Conservation (phyloP, 2,329 filamentous ascomycete species). For the Drechslerella coelobrocha region DNA sequence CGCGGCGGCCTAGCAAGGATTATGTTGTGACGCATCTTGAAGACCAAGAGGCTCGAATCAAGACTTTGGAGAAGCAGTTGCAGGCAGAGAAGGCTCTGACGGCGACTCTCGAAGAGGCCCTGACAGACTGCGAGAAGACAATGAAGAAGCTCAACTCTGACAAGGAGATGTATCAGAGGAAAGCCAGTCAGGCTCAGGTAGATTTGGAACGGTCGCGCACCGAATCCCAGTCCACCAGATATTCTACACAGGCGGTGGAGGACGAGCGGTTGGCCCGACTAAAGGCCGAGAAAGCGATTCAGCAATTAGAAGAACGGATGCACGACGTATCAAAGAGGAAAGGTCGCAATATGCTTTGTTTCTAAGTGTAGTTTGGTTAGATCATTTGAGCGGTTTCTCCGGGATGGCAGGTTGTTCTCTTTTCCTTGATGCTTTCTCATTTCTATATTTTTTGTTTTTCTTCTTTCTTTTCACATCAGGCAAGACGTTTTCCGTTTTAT, state of each 20-base stretch:
- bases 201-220: conserved; percentile 55
- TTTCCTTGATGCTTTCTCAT: neutral
- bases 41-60: conserved; percentile 92
- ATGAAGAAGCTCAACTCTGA: conserved; percentile 69
- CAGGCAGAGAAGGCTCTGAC: conserved; percentile 96
- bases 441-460: neutral
- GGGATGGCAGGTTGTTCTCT: neutral
- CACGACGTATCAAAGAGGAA: conserved; percentile 85
- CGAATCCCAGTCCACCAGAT: conserved; percentile 62
- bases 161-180: conserved; percentile 88
- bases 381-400: conserved; percentile 1
- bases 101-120: conserved; percentile 89
- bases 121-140: conserved; percentile 83
- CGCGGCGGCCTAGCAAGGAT: conserved; percentile 82
- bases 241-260: conserved; percentile 85
- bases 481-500: too few species aligned
- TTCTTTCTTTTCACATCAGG: neutral
- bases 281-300: conserved; percentile 85
- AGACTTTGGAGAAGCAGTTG: conserved; percentile 94
- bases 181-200: conserved; percentile 63
- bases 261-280: conserved; percentile 93
- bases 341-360: conserved; percentile 96
- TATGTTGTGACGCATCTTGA: conserved; percentile 81
- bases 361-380: conserved; percentile 64
- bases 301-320: conserved; percentile 93